These are phyloP conservation scores for Rhizoclosmatium sp. DNA, from an alignment of 192 early-diverging fungal genomes.

Conservation along the genomic window DNA sequence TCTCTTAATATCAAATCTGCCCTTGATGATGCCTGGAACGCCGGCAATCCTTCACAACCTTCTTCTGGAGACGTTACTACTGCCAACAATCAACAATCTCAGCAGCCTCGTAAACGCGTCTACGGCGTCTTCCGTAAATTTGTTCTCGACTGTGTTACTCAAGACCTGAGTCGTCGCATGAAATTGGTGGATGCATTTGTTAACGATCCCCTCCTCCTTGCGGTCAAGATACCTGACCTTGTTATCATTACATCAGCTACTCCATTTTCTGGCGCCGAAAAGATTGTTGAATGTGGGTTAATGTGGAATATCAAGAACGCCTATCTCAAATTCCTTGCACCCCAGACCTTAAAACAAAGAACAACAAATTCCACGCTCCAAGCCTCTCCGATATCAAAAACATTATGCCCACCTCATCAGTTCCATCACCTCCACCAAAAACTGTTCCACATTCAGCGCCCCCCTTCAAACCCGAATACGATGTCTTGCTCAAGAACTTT, in stretches of 20 bases:
- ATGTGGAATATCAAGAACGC: neutral
- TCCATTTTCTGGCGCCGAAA: constrained; percentile 3
- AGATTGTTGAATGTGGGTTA: neutral
- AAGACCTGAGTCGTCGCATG: constrained; percentile 6
- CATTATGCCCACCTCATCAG: neutral
- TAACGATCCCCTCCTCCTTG: neutral
- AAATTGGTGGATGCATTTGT: neutral
- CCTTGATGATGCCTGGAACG: constrained; percentile 19
- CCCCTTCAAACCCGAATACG: constrained; percentile 11
- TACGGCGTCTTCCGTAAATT: constrained; percentile 25
- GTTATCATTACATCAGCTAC: neutral
- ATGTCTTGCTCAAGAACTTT: neutral
- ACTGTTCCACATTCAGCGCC: neutral
- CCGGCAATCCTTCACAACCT: neutral
- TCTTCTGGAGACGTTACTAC: no score
- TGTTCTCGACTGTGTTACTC: constrained; percentile 1
- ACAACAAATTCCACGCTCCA: constrained; percentile 5
- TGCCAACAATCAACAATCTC: no score
- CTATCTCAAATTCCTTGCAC: neutral
- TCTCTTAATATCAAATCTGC: neutral
- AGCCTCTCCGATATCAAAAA: constrained; percentile 1
- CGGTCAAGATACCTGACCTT: neutral
- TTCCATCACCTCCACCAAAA: neutral
- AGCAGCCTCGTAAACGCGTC: neutral
- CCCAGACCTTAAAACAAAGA: neutral